Base-by-base conservation (phyloP, 805 yeast species). In the Yarrowia divulgata region DNA sequence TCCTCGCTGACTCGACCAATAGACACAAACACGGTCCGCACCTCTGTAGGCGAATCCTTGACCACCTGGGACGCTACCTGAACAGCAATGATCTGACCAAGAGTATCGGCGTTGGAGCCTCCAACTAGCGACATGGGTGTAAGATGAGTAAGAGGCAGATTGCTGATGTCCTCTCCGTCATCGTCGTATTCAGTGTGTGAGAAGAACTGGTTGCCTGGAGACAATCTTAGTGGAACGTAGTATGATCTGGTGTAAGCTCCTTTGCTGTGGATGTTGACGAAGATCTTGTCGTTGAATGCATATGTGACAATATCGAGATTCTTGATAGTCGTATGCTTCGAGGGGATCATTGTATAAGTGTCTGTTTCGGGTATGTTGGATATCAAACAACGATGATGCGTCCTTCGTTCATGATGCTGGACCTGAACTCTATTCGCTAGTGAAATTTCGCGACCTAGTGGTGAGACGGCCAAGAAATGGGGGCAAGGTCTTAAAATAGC, bases 241-340 rank as follows among this genome's bases (percentile, higher is more conserved):
- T 74, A 76, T 69, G 77, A 46, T 52, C 74, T 73, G n/a, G 73
- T 73, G 19, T 76, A 69, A 52, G 73, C 71, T 49, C 75, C 77
- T 45, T 78, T 71, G 50, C 73, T 72, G 72, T 76, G 74, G 40
- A 79, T 75, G 72, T 74, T 73, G 9, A 79, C 72, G 37, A 73
- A 71, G 58, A 79, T 75, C 45, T 73, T 72, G 71, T 79, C 81
- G 12, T 63, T 62, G 67, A 73, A 78, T 9, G 71, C 73, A 35
- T 73, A 57, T 10, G 75, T 69, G 16, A 75, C 78, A 16, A 77
- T 79, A 34, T 75, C 76, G 50, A 78, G 73, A 39, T 64, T 45
- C 42, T 58, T 45, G 29, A 73, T 77, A 16, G 72, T 68, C 34
- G 71, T 69, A 32, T 67, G 68, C 9, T 63, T 63, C 13, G 57